phyloP scores from a whole-genome alignment of 495 filamentous ascomycete species.

The Chaetomium tenue region DNA sequence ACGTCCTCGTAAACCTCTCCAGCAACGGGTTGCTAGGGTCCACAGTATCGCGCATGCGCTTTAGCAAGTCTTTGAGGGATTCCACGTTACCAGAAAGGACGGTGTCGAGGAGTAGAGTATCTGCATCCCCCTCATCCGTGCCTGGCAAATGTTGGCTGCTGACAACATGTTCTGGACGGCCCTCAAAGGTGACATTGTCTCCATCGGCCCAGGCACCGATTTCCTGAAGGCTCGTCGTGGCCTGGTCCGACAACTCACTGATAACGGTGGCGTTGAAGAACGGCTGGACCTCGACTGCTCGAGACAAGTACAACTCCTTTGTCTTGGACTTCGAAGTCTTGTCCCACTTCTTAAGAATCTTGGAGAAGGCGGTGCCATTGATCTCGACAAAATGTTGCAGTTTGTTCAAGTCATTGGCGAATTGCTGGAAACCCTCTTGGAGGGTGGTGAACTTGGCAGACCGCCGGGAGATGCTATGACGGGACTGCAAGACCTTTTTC shows the following conservation, averaged over 20 bases:
- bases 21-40: constrained; percentile 43
- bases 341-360: constrained; percentile 99
- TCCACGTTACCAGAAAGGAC: constrained; percentile 72
- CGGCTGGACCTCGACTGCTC: constrained; percentile 94
- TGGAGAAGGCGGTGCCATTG: constrained; percentile 95
- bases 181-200: constrained; percentile 79
- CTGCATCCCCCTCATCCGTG: constrained; percentile 80
- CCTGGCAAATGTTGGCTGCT: constrained; percentile 61
- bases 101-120: constrained; percentile 83
- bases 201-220: constrained; percentile 96
- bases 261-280: constrained; percentile 97
- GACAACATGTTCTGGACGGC: constrained; percentile 61
- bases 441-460: constrained; percentile 90
- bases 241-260: constrained; percentile 92
- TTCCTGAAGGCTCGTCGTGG: constrained; percentile 87
- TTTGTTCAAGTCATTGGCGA: constrained; percentile 93
- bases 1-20: constrained; percentile 81
- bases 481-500: constrained; percentile 81
- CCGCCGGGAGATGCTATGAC: constrained; percentile 70
- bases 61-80: constrained; percentile 49
- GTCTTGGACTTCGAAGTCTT: constrained; percentile 99
- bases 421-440: constrained; percentile 95
- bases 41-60: constrained; percentile 47
- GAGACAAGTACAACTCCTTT: constrained; percentile 93
- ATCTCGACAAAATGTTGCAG: constrained; percentile 97